These are phyloP conservation scores for Coccinonectria pachysandricola DNA, from an alignment of 2,329 filamentous ascomycete species.

Conservation along the genomic window DNA sequence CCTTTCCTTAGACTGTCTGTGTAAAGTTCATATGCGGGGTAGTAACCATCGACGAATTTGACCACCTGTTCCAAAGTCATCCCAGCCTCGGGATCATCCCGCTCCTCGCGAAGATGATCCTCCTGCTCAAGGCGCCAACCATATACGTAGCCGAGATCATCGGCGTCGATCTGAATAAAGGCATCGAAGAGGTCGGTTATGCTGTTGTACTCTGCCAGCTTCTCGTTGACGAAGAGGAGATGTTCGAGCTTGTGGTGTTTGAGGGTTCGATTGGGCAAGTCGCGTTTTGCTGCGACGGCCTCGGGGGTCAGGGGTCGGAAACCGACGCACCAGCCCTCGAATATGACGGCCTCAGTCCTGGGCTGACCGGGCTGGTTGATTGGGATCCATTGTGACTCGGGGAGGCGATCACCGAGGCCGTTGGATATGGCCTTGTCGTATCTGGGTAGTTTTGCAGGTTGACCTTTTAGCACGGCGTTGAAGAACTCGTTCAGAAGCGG, in stretches of 20 bases:
- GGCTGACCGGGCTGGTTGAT: constrained; percentile 42
- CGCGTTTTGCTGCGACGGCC: constrained; percentile 42
- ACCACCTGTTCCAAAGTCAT: constrained; percentile 77
- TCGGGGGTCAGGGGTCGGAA: constrained; percentile 54
- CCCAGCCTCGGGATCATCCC: constrained; percentile 47
- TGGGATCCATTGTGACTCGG: constrained; percentile 48
- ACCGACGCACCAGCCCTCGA: constrained; percentile 88
- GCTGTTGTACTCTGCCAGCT: constrained; percentile 35
- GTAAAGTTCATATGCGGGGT: constrained; percentile 63
- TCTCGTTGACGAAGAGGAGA: constrained; percentile 39
- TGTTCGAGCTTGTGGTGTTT: constrained; percentile 37
- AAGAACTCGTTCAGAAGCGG: constrained; percentile 55
- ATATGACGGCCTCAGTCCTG: constrained; percentile 56
- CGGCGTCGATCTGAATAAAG: constrained; percentile 56
- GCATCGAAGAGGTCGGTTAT: constrained; percentile 41
- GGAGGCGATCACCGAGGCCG: constrained; percentile 66
- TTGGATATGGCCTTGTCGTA: constrained; percentile 77
- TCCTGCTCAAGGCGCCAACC: constrained; percentile 79
- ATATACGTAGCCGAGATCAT: constrained; percentile 67
- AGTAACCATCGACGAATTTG: constrained; percentile 61
- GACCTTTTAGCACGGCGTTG: constrained; percentile 39
- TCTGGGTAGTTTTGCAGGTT: constrained; percentile 50
- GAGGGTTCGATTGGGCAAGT: constrained; percentile 39
- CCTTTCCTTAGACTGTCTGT: constrained; percentile 48
- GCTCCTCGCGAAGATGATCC: constrained; percentile 51